These are phyloP conservation scores for Rhinocladiella mackenziei DNA, from an alignment of 2,329 filamentous ascomycete genomes.

Conservation along the genomic window DNA sequence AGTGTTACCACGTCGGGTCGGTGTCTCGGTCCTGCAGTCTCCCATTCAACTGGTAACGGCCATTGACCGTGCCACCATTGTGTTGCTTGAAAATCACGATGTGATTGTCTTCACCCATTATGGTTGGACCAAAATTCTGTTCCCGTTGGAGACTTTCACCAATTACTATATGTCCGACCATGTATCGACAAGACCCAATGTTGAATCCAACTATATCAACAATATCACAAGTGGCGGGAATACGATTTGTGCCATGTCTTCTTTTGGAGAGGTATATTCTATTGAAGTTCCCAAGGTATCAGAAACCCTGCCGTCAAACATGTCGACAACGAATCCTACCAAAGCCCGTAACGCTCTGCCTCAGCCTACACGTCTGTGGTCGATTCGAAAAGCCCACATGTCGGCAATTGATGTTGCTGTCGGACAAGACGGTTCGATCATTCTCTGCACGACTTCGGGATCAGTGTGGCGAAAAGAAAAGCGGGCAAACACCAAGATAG, in stretches of 20 bases:
- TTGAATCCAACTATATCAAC: constrained; percentile 63
- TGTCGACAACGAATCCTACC: constrained; percentile 85
- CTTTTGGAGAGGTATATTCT: constrained; percentile 81
- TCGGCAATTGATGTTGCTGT: constrained; percentile 83
- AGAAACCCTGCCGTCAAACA: constrained; percentile 56
- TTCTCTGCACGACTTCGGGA: constrained; percentile 86
- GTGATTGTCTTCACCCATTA: constrained; percentile 96
- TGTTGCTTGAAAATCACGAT: constrained; percentile 78
- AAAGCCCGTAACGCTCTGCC: constrained; percentile 84
- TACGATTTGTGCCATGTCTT: constrained; percentile 83
- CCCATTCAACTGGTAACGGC: constrained; percentile 75
- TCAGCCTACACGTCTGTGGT: constrained; percentile 78
- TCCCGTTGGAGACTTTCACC: constrained; percentile 70
- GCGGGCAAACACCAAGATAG: constrained; percentile 68
- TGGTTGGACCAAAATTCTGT: constrained; percentile 85
- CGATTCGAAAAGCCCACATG: constrained; percentile 75
- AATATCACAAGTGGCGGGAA: constrained; percentile 82
- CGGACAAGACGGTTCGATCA: constrained; percentile 89
- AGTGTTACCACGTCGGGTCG: constrained; percentile 75
- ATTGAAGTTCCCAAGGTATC: constrained; percentile 67
- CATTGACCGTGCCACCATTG: constrained; percentile 83
- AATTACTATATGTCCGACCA: constrained; percentile 63
- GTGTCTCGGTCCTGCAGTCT: constrained; percentile 72
- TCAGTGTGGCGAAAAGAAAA: constrained; percentile 89
- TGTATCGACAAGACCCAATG: constrained; percentile 63